A percentile compares a stretch with the other conserved stretches of the same genome.
These are phyloP conservation scores for Phytophthora constricta DNA, from an alignment of 352 stramenopile species.

Conservation along the genomic window DNA sequence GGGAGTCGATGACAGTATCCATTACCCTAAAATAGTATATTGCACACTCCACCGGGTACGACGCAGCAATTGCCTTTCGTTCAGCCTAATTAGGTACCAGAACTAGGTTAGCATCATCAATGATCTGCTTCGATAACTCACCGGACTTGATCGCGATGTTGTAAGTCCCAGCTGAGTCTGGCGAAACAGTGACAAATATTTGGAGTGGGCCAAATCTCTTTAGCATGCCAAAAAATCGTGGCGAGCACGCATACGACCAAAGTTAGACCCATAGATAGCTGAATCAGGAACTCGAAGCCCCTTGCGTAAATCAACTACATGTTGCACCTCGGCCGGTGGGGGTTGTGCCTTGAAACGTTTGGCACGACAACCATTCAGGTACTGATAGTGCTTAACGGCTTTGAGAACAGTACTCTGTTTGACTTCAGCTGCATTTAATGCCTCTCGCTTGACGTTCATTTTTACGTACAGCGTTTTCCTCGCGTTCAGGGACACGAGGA, in stretches of 20 bases:
- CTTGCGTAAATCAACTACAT: constrained; percentile 27
- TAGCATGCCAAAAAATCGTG: constrained; percentile 36
- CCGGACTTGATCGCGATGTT: constrained; percentile 7
- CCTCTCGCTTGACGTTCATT: constrained; percentile 20
- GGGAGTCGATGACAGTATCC: constrained; percentile 17
- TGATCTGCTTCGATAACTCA: not conserved
- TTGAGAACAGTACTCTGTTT: constrained; percentile 5
- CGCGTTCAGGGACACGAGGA: constrained; percentile 12
- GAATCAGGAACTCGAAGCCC: constrained; percentile 20
- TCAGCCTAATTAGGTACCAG: constrained; percentile 1
- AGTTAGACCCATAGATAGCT: constrained; percentile 31
- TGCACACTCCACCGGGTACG: constrained; percentile 28
- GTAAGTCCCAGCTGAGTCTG: constrained; percentile 20
- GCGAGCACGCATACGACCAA: constrained; percentile 15
- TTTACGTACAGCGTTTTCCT: constrained; percentile 24
- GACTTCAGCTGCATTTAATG: constrained; percentile 11
- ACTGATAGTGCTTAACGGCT: constrained; percentile 22
- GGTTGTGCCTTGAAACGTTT: constrained; percentile 1
- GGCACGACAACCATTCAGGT: not conserved
- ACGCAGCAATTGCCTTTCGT: not conserved
- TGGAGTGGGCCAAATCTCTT: constrained; percentile 34
- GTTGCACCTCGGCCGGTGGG: not conserved
- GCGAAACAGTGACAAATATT: constrained; percentile 35
- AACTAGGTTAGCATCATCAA: not conserved
- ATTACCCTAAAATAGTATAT: constrained; percentile 28